These are phyloP conservation scores for Termitomyces titanicus DNA, from an alignment of 768 basidiomycete species.

Conservation along the genomic window DNA sequence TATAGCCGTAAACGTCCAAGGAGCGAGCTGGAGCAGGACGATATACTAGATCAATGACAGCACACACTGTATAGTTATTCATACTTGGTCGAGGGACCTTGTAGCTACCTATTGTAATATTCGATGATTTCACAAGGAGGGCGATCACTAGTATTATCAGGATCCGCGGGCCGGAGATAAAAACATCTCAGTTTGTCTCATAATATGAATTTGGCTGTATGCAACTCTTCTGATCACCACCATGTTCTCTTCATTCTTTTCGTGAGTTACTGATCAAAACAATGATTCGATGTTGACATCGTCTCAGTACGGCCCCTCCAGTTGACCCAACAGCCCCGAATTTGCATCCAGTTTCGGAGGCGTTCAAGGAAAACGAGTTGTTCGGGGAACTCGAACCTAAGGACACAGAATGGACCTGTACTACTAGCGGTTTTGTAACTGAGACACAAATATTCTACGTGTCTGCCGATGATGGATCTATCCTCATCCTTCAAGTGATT, in stretches of 20 bases:
- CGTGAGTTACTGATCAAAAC: slow-evolving; percentile 47
- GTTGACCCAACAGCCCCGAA: slow-evolving; percentile 70
- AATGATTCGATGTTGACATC: slow-evolving; percentile 4
- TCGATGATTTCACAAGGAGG: neutral
- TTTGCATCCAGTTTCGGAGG: slow-evolving; percentile 78
- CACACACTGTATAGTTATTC: neutral
- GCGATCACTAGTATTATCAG: neutral
- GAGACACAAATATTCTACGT: slow-evolving; percentile 92
- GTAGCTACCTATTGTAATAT: neutral
- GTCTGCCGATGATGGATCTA: neutral
- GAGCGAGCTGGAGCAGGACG: slow-evolving; percentile 17
- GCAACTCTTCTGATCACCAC: slow-evolving; percentile 23
- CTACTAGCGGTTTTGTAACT: slow-evolving; percentile 76
- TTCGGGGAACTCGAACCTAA: slow-evolving; percentile 72
- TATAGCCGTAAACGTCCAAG: slow-evolving; percentile 28
- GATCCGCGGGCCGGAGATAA: neutral
- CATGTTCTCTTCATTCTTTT: slow-evolving; percentile 80
- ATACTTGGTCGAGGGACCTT: neutral
- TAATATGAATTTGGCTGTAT: slow-evolving; percentile 1
- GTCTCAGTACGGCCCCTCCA: slow-evolving; percentile 47
- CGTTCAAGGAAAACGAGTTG: slow-evolving; percentile 49
- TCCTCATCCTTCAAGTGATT: slow-evolving; percentile 19
- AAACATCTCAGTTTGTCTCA: slow-evolving; percentile 8
- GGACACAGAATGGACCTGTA: slow-evolving; percentile 82
- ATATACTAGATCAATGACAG: slow-evolving; percentile 9